Conservation (phyloP, 148 eudicot species). For the Camellia lanceoleosa region DNA sequence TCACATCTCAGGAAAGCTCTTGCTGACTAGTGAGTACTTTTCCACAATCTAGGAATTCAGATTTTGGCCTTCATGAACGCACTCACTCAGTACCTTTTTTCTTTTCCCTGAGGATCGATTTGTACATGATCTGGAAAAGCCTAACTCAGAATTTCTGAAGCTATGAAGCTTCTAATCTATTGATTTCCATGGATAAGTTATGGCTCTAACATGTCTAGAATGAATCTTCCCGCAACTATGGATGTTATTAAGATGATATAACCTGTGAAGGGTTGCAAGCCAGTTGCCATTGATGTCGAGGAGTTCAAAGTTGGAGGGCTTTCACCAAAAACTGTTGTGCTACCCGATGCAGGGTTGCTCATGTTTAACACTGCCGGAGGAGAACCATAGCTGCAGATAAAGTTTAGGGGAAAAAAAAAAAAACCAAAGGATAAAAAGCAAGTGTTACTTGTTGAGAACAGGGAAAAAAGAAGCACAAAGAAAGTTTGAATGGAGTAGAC, state of each 20-base stretch:
- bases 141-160: constrained; percentile 8
- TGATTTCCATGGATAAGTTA: constrained; percentile 1
- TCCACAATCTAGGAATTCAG: background rate
- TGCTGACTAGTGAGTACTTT: background rate
- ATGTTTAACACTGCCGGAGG: constrained; percentile 47
- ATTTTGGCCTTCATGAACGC: constrained; percentile 3
- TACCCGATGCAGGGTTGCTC: constrained; percentile 36
- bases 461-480: background rate
- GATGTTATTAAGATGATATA: constrained; percentile 29
- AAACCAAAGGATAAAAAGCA: background rate
- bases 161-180: constrained; percentile 23
- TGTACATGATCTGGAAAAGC: constrained; percentile 3
- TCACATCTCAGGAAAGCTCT: background rate
- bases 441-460: background rate
- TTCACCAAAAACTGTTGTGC: constrained; percentile 37
- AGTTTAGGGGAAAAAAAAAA: background rate
- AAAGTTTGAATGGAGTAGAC: background rate
- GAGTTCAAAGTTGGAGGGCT: constrained; percentile 34
- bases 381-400: constrained; percentile 35
- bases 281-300: constrained; percentile 39
- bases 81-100: background rate
- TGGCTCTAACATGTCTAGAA: constrained; percentile 30
- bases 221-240: constrained; percentile 31
- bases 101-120: background rate
- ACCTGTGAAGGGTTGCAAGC: constrained; percentile 27